Conservation (phyloP, 2,329 filamentous ascomycete genomes). For the Eurotiales sp. region DNA sequence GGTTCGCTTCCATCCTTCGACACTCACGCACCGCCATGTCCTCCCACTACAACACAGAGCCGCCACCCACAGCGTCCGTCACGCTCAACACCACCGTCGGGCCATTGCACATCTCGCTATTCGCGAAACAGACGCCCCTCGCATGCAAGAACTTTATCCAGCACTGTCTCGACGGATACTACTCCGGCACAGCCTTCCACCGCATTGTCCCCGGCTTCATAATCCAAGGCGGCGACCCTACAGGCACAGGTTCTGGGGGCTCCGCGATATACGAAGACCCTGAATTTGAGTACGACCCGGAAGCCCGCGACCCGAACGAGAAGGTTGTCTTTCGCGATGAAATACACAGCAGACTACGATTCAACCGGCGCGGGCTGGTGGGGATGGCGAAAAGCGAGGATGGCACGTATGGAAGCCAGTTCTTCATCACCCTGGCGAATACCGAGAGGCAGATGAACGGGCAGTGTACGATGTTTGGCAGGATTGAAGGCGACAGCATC, state of each 20-base stretch:
- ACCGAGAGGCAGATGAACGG: constrained; percentile 80
- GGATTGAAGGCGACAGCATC: constrained; percentile 88
- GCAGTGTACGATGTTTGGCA: constrained; percentile 90
- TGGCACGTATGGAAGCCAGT: constrained; percentile 89
- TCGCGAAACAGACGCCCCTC: constrained; percentile 88
- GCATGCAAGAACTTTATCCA: constrained; percentile 95
- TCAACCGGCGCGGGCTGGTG: constrained; percentile 82
- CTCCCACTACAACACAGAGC: constrained; percentile 87
- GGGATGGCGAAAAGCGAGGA: constrained; percentile 81
- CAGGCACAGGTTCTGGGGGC: constrained; percentile 85
- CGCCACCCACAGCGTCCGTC: constrained; percentile 87
- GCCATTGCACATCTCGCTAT: constrained; percentile 86
- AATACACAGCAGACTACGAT: constrained; percentile 86
- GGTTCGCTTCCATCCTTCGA: background rate
- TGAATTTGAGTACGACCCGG: constrained; percentile 52
- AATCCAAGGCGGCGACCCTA: constrained; percentile 90
- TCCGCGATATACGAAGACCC: constrained; percentile 83
- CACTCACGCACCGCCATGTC: constrained; percentile 55
- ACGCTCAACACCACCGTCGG: constrained; percentile 86
- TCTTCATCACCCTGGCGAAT: constrained; percentile 84
- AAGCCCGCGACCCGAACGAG: constrained; percentile 44
- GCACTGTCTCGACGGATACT: constrained; percentile 91
- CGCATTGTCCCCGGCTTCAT: constrained; percentile 89
- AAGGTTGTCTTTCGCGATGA: constrained; percentile 77
- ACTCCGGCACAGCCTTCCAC: constrained; percentile 90